Evolutionary conservation across 2,329 filamentous ascomycete species (phyloP).

Genomic region (Stachybotrys echinatus): DNA sequence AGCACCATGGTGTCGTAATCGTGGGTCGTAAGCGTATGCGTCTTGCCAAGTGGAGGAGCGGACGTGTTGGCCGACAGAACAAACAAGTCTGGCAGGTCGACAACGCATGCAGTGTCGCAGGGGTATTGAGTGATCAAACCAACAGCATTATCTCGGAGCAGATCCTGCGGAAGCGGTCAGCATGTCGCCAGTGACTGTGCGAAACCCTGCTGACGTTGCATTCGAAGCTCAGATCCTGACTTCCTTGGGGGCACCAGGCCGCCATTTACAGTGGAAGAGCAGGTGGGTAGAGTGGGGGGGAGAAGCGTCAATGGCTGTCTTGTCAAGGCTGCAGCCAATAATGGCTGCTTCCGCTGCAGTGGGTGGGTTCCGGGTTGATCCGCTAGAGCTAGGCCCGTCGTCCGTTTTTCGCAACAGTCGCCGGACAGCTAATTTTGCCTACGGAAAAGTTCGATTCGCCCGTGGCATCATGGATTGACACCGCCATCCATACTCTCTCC

Average conservation of each 20-base stretch:
- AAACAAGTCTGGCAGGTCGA: background rate
- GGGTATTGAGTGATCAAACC: background rate
- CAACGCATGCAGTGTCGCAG: background rate
- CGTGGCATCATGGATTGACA: background rate
- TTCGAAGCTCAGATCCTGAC: no score
- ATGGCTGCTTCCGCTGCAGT: background rate
- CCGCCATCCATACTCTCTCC: background rate
- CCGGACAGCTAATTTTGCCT: background rate
- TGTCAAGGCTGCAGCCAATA: background rate
- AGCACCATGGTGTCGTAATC: slow-evolving; percentile 55
- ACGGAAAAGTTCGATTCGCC: slow-evolving; percentile 8
- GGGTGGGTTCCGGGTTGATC: slow-evolving; percentile 8
- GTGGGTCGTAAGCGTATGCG: no score
- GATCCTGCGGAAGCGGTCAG: background rate
- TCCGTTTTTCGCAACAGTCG: background rate
- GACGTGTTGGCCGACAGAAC: background rate
- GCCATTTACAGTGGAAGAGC: no score
- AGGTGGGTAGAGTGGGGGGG: background rate
- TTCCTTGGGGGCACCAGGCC: no score
- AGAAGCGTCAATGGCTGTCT: background rate
- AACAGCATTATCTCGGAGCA: background rate
- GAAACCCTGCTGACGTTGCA: no score
- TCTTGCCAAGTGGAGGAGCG: no score
- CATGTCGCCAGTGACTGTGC: no score
- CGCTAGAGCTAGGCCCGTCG: background rate